Evolutionary conservation across 1,139 yeast genomes (phyloP).

Genomic region (Scheffersomyces illinoinensis): DNA sequence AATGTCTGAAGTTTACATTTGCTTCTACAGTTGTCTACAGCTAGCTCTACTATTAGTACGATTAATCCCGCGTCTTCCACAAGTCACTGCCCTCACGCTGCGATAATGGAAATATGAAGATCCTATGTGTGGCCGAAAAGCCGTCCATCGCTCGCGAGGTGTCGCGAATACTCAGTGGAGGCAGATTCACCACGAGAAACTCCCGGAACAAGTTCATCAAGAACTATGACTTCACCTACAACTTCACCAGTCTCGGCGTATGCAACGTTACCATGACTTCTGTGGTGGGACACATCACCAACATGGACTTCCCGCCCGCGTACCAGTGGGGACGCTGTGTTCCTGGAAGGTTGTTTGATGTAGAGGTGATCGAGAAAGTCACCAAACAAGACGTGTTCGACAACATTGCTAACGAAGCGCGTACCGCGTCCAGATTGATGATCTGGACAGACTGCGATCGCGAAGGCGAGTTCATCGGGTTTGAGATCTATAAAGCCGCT

Average conservation of each 20-base stretch:
- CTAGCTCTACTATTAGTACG: neutral
- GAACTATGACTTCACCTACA: conserved; percentile 76
- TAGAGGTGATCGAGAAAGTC: conserved; percentile 54
- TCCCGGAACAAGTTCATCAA: conserved; percentile 65
- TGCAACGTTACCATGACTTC: conserved; percentile 91
- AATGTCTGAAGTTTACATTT: too few relatives aligned
- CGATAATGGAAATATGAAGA: conserved; percentile 46
- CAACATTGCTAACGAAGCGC: conserved; percentile 72
- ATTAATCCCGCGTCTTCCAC: neutral
- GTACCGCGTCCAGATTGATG: conserved; percentile 63
- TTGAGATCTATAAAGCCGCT: conserved; percentile 77
- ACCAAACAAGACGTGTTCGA: conserved; percentile 52
- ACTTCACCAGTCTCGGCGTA: conserved; percentile 54
- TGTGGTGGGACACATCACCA: conserved; percentile 81
- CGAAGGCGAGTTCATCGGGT: conserved; percentile 96
- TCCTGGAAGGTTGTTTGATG: conserved; percentile 66
- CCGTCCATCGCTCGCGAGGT: conserved; percentile 93
- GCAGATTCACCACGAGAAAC: conserved; percentile 48
- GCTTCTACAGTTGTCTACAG: neutral
- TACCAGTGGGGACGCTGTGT: conserved; percentile 69
- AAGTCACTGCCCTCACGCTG: neutral
- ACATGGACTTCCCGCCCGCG: conserved; percentile 64
- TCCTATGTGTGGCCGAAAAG: conserved; percentile 96
- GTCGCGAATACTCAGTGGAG: conserved; percentile 74
- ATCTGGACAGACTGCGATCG: conserved; percentile 99